A percentile compares a stretch with the other conserved stretches of the same genome.
Evolutionary conservation across 768 basidiomycete species (phyloP).

Genomic region (Galerina marginata): DNA sequence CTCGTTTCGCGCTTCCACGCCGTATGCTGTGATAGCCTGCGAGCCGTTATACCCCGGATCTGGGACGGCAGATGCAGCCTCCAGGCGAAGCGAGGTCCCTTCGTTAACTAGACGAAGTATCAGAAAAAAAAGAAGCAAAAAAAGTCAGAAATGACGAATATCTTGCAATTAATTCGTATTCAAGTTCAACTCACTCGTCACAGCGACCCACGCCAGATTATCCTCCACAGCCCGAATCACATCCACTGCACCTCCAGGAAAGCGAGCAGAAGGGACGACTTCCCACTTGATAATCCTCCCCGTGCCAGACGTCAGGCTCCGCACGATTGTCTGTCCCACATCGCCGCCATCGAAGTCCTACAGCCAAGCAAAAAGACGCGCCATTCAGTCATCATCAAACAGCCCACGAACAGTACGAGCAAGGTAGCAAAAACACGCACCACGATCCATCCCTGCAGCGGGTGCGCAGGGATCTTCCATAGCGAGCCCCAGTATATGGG

Average conservation of each 20-base stretch:
- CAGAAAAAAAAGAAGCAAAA: background rate
- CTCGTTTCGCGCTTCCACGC: constrained; percentile 61
- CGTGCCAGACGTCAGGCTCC: constrained; percentile 28
- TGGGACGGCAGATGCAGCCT: constrained; percentile 39
- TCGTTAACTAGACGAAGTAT: constrained; percentile 41
- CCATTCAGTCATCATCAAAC: too few relatives aligned
- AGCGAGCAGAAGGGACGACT: constrained; percentile 40
- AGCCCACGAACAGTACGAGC: too few relatives aligned
- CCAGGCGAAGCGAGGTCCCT: constrained; percentile 41
- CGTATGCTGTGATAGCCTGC: constrained; percentile 53
- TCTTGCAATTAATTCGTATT: too few relatives aligned
- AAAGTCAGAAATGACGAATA: background rate
- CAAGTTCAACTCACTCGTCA: constrained; percentile 45
- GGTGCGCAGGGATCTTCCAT: constrained; percentile 47
- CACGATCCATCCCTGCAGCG: constrained; percentile 51
- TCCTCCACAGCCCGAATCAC: constrained; percentile 49
- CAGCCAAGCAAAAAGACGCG: too few relatives aligned
- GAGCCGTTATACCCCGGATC: constrained; percentile 53
- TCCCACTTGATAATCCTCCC: constrained; percentile 43
- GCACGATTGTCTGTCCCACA: constrained; percentile 51
- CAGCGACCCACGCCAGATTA: constrained; percentile 56
- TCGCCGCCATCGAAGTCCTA: constrained; percentile 69
- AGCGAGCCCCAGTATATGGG: constrained; percentile 64
- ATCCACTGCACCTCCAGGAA: constrained; percentile 46
- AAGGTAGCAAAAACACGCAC: too few relatives aligned